A percentile compares a stretch with the other conserved stretches of the same genome.
Conservation (phyloP, 2,329 filamentous ascomycete genomes). For the Colletotrichum acutatum region DNA sequence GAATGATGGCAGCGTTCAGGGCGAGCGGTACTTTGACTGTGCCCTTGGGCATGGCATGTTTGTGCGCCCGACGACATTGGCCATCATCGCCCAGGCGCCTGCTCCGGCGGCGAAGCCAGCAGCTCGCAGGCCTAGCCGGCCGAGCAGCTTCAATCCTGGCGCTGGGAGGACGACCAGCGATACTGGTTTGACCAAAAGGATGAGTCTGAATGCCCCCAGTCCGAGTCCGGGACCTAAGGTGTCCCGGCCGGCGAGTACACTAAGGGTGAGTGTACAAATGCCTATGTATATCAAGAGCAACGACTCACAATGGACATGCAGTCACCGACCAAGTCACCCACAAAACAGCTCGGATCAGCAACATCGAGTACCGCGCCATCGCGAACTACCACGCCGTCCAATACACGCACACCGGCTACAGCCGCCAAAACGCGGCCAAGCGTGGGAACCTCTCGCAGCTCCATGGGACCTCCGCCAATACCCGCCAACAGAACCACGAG, state of each 20-base stretch:
- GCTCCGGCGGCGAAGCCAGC: slow-evolving; percentile 44
- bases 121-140: slow-evolving; percentile 54
- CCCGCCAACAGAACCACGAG: slow-evolving; percentile 57
- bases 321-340: slow-evolving; percentile 84
- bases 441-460: slow-evolving; percentile 64
- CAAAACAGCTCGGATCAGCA: slow-evolving; percentile 73
- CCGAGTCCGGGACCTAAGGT: slow-evolving; percentile 74
- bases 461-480: slow-evolving; percentile 74
- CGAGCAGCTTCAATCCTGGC: slow-evolving; percentile 59
- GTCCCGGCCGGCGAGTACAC: slow-evolving; percentile 65
- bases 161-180: slow-evolving; percentile 59
- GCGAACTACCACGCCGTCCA: slow-evolving; percentile 73
- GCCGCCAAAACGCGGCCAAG: slow-evolving; percentile 65
- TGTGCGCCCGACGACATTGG: slow-evolving; percentile 77
- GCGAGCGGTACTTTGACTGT: slow-evolving; percentile 90
- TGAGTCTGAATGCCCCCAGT: slow-evolving; percentile 78
- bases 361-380: slow-evolving; percentile 68
- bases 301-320: slow-evolving; percentile 45
- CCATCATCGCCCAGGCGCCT: slow-evolving; percentile 63
- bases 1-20: slow-evolving; percentile 92
- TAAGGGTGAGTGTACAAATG: slow-evolving; percentile 54
- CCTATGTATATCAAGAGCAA: neutral
- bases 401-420: slow-evolving; percentile 57
- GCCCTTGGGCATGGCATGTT: slow-evolving; percentile 84
- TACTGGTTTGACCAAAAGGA: slow-evolving; percentile 67